These are phyloP conservation scores for Pichia terricola DNA, from an alignment of 1,139 yeast genomes.

Conservation along the genomic window DNA sequence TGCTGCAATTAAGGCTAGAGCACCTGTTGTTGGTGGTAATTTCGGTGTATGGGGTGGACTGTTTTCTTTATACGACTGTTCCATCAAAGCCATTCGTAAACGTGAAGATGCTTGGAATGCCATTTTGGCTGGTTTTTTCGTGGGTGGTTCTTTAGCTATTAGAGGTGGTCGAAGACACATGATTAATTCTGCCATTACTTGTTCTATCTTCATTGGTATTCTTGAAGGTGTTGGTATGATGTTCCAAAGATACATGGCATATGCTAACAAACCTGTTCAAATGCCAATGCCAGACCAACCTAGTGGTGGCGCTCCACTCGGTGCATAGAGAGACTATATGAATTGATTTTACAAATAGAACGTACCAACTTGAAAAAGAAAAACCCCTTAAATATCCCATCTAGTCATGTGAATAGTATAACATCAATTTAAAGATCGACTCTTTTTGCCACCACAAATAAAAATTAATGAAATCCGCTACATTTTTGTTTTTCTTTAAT, in stretches of 20 bases:
- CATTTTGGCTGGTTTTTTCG: conserved; percentile 94
- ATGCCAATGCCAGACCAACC: conserved; percentile 54
- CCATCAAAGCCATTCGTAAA: conserved; percentile 88
- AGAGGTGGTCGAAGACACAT: conserved; percentile 99
- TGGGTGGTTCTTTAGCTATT: conserved; percentile 95
- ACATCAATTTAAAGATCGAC: no score
- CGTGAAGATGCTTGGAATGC: conserved; percentile 99
- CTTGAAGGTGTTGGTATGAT: conserved; percentile 98
- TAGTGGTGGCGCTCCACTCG: conserved; percentile 27
- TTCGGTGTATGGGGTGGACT: conserved; percentile 99
- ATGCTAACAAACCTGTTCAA: conserved; percentile 73
- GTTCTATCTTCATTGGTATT: conserved; percentile 94
- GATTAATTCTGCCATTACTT: conserved; percentile 91
- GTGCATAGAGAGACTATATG: conserved; percentile 28
- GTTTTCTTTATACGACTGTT: conserved; percentile 91
- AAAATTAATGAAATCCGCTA: no score
- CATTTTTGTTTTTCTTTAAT: no score
- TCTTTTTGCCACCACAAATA: no score
- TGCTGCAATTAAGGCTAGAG: conserved; percentile 88
- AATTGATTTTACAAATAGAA: no score
- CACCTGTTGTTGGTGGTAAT: conserved; percentile 98
- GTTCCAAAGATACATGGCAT: conserved; percentile 84
- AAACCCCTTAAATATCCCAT: no score
- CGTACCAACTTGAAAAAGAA: no score
- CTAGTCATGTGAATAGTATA: no score